Conservation (phyloP, 352 stramenopile genomes). For the Globisporangium uncinulatum region DNA sequence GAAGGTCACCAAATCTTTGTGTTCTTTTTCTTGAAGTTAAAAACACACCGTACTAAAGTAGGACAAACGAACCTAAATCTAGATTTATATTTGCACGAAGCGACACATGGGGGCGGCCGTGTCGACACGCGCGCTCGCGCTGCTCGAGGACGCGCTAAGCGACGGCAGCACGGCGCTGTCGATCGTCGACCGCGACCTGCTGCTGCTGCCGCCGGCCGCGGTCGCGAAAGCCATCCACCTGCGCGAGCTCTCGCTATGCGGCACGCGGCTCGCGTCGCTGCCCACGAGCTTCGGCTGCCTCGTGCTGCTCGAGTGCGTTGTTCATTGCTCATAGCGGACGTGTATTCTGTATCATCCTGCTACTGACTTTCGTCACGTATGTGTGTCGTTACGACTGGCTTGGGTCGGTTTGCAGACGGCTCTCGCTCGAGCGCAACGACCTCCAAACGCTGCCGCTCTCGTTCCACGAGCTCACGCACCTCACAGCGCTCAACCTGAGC, state of each 20-base stretch:
- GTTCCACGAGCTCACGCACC: slow-evolving; percentile 33
- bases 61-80: neutral
- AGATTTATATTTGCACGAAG: slow-evolving; percentile 3
- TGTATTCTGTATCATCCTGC: neutral
- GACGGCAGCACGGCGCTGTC: slow-evolving; percentile 15
- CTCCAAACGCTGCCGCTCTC: slow-evolving; percentile 50
- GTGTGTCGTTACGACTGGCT: neutral
- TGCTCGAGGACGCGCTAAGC: slow-evolving; percentile 33
- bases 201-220: slow-evolving; percentile 33
- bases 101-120: slow-evolving; percentile 26
- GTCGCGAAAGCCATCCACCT: slow-evolving; percentile 40
- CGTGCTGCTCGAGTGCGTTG: slow-evolving; percentile 35
- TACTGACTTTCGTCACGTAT: neutral
- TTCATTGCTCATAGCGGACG: neutral
- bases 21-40: neutral
- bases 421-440: slow-evolving; percentile 47
- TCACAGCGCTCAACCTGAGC: slow-evolving; percentile 36
- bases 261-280: slow-evolving; percentile 24
- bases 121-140: slow-evolving; percentile 28
- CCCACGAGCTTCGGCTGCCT: slow-evolving; percentile 52
- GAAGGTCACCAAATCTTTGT: slow-evolving; percentile 6
- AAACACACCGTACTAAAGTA: neutral
- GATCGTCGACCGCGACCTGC: slow-evolving; percentile 29
- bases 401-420: slow-evolving; percentile 15
- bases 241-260: slow-evolving; percentile 30